Conservation (phyloP, 75 land plant genomes). For the Chamaecyparis obtusa region DNA sequence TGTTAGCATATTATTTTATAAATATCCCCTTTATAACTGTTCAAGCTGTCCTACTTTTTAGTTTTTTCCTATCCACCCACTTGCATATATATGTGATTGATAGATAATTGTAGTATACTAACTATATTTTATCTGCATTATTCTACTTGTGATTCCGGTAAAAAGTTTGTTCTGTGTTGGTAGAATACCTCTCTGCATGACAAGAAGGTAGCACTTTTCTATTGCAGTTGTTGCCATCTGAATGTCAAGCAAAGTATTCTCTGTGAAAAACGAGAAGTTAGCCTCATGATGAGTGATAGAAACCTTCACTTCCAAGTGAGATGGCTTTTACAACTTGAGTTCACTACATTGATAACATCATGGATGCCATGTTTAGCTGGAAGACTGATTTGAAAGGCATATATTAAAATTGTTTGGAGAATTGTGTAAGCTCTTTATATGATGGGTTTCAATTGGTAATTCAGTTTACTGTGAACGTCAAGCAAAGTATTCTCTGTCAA, state of each 20-base stretch:
- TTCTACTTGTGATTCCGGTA: not conserved
- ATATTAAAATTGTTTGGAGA: not conserved
- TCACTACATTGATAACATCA: not conserved
- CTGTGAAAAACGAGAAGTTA: not conserved
- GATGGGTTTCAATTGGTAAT: not conserved
- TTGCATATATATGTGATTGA: too few relatives aligned
- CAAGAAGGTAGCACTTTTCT: not conserved
- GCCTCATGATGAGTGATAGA: not conserved
- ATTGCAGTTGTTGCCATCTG: not conserved
- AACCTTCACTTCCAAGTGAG: not conserved
- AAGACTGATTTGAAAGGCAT: not conserved
- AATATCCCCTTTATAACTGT: not conserved
- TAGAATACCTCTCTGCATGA: not conserved
- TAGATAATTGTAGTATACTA: too few relatives aligned
- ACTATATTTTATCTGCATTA: too few relatives aligned
- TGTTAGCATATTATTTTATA: not conserved
- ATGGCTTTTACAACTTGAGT: not conserved
- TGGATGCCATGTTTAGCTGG: not conserved
- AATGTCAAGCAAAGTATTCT: not conserved
- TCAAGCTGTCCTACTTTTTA: not conserved
- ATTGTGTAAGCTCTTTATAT: not conserved
- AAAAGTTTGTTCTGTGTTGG: not conserved
- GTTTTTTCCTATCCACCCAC: too few relatives aligned
- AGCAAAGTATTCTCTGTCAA: not conserved
- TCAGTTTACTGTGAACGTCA: not conserved